Base-by-base conservation (phyloP, 1,284 basidiomycete genomes). In the Ganoderma sp. region DNA sequence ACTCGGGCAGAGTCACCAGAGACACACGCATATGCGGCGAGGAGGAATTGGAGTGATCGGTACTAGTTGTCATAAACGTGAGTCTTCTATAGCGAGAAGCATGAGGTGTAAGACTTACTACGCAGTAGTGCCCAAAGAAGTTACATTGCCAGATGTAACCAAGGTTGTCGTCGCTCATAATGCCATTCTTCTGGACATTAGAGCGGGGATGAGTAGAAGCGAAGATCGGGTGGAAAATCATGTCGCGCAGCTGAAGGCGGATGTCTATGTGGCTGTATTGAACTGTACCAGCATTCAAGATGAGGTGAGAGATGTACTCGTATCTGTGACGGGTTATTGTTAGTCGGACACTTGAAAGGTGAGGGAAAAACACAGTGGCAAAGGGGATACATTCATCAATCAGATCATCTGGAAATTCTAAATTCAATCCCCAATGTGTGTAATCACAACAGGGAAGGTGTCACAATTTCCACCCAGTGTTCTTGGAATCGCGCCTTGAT, bases 71-170 rank as follows among this genome's bases (percentile, higher is more conserved):
- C n/a, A n/a, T n/a, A n/a, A n/a, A n/a, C n/a, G n/a, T n/a, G n/a
- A n/a, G n/a, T n/a, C n/a, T n/a, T n/a, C n/a, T n/a, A n/a, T n/a
- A n/a, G n/a, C n/a, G n/a, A n/a, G 6, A 6, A 39, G 19, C 28
- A 50, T 2, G 7, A 2, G n/a, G 0, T 15, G 17, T 8, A 58
- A 62, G 42, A 84, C 92, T 70, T 74, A 96, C 95, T 74, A 97
- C 79, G 45, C 87, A 83, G 76, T 93, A 97, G 75, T 95, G 93
- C 0, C 92, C 90, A 65, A 97, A 93, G 28, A 95, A 83, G 74
- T 97, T 96, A 66, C 89, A 90, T 74, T 96, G 92, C 93, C 93
- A 97, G 8, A 91, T 87, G 82, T 85, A 89, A 0, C 95, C 95
- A 0, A 95, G 79, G 25, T 91, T 88, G 67, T 96, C 94, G 19